A percentile compares a stretch with the other conserved stretches of the same genome.
Evolutionary conservation across 352 stramenopile species (phyloP).

Genomic region (Thalassiosira exigua): DNA sequence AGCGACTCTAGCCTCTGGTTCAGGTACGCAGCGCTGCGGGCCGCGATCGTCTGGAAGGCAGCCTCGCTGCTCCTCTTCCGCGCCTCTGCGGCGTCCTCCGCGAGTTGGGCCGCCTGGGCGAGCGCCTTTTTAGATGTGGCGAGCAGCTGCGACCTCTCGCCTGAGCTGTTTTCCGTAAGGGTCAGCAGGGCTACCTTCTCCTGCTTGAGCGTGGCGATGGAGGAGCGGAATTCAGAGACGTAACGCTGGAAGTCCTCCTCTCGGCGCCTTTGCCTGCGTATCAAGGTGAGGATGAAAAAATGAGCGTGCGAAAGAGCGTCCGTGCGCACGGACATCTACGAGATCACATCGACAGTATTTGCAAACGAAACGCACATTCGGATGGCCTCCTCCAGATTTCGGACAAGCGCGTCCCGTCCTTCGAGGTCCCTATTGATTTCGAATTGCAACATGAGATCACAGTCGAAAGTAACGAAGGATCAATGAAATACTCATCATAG

Average conservation of each 20-base stretch:
- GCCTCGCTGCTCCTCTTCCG: conserved; percentile 69
- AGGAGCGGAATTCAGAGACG: conserved; percentile 78
- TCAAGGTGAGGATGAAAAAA: conserved; percentile 2
- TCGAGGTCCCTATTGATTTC: no score
- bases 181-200: conserved; percentile 79
- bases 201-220: conserved; percentile 73
- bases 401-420: conserved; percentile 73
- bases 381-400: conserved; percentile 85
- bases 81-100: conserved; percentile 71
- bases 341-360: conserved; percentile 19
- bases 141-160: conserved; percentile 71
- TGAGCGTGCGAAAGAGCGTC: not conserved
- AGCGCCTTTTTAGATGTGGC: conserved; percentile 80
- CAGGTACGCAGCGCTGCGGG: conserved; percentile 64
- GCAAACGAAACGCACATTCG: conserved; percentile 72
- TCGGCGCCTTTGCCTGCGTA: conserved; percentile 74
- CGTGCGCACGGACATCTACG: not conserved
- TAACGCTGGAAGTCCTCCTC: conserved; percentile 84
- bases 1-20: conserved; percentile 69
- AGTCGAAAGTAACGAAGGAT: no score
- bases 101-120: conserved; percentile 71
- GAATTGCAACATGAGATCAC: conserved; percentile 5
- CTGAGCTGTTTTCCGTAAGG: conserved; percentile 68
- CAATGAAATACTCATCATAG: conserved; percentile 32
- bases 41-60: conserved; percentile 71